These are phyloP conservation scores for Trichothecium roseum DNA, from an alignment of 2,329 filamentous ascomycete species.

Conservation along the genomic window DNA sequence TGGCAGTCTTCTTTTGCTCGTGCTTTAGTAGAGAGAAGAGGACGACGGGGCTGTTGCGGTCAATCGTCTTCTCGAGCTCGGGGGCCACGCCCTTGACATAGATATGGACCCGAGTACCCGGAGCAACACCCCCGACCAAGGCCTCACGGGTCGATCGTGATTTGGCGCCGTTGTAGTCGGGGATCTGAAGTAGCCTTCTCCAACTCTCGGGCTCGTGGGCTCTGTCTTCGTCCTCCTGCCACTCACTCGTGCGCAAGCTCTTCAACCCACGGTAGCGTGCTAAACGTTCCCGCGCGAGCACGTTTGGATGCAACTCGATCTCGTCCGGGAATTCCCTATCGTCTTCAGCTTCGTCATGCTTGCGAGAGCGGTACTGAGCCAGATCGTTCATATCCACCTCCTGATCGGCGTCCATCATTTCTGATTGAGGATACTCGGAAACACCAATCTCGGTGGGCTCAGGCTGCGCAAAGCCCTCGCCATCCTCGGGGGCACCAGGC, in stretches of 20 bases:
- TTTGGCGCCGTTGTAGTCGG: slow-evolving; percentile 80
- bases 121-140: slow-evolving; percentile 73
- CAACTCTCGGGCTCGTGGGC: slow-evolving; percentile 85
- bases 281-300: slow-evolving; percentile 75
- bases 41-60: slow-evolving; percentile 48
- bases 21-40: slow-evolving; percentile 84
- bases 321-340: slow-evolving; percentile 96
- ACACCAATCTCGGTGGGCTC: slow-evolving; percentile 68
- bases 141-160: slow-evolving; percentile 71
- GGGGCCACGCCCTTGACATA: slow-evolving; percentile 50
- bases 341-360: slow-evolving; percentile 72
- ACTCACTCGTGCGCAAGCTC: slow-evolving; percentile 75
- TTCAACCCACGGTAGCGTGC: slow-evolving; percentile 85
- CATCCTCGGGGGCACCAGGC: slow-evolving; percentile 68
- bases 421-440: slow-evolving; percentile 87
- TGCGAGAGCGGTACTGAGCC: slow-evolving; percentile 67
- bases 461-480: slow-evolving; percentile 57
- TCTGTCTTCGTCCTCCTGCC: slow-evolving; percentile 81
- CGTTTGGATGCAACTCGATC: slow-evolving; percentile 84
- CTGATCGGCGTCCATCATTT: slow-evolving; percentile 79
- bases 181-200: slow-evolving; percentile 72
- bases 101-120: slow-evolving; percentile 75
- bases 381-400: slow-evolving; percentile 69
- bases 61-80: slow-evolving; percentile 33
- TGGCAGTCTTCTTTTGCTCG: slow-evolving; percentile 84